phyloP scores from a whole-genome alignment of 257 asterid genomes.

The Echium plantagineum region DNA sequence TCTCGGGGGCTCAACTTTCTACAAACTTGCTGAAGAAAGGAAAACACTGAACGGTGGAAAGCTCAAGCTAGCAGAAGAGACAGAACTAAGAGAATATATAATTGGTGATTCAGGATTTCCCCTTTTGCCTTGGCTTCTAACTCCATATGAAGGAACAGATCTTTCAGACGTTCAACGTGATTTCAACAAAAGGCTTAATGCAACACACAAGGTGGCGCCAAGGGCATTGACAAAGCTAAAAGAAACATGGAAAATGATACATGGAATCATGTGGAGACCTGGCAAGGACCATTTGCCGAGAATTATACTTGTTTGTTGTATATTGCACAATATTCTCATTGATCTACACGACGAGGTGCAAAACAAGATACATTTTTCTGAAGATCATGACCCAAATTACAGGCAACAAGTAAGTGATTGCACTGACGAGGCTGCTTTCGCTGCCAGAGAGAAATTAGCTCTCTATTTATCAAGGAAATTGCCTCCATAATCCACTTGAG shows the following conservation, averaged over 20 bases:
- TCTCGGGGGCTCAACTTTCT: slow-evolving; percentile 12
- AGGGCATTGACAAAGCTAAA: slow-evolving; percentile 18
- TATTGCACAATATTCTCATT: slow-evolving; percentile 21
- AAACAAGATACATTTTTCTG: background rate
- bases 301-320: slow-evolving; percentile 16
- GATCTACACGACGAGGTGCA: slow-evolving; percentile 16
- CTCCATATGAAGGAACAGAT: slow-evolving; percentile 13
- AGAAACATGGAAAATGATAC: slow-evolving; percentile 19
- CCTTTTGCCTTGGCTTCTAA: slow-evolving; percentile 24
- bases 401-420: slow-evolving; percentile 5
- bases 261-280: slow-evolving; percentile 20
- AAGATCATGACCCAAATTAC: slow-evolving; percentile 5
- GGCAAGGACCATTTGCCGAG: slow-evolving; percentile 18
- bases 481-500: background rate
- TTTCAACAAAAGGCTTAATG: slow-evolving; percentile 15
- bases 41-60: slow-evolving; percentile 12
- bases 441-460: slow-evolving; percentile 22
- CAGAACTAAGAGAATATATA: slow-evolving; percentile 13
- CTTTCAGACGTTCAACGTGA: slow-evolving; percentile 8
- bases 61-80: slow-evolving; percentile 8
- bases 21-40: slow-evolving; percentile 7
- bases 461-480: slow-evolving; percentile 14
- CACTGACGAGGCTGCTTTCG: slow-evolving; percentile 2
- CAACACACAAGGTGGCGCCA: slow-evolving; percentile 17
- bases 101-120: slow-evolving; percentile 23